Percentiles rank a stretch among this genome's conserved stretches.
These are phyloP conservation scores for Yamadazyma buinensis DNA, from an alignment of 1,139 yeast genomes.

Conservation along the genomic window DNA sequence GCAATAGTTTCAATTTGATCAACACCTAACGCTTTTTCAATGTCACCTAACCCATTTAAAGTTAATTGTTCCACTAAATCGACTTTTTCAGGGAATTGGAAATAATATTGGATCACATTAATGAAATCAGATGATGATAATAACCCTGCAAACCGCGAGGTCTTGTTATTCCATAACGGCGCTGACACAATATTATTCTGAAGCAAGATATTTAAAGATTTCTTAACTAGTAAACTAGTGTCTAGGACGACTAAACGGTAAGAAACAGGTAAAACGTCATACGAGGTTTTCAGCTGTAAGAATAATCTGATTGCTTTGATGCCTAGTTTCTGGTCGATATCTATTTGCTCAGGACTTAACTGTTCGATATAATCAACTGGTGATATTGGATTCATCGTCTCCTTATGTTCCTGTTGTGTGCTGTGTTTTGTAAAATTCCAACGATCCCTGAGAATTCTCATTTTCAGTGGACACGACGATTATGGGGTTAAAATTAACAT, in stretches of 20 bases:
- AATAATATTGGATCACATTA: slow-evolving; percentile 92
- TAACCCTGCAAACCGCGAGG: slow-evolving; percentile 89
- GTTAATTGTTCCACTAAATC: slow-evolving; percentile 87
- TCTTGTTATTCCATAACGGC: slow-evolving; percentile 91
- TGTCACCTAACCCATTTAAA: slow-evolving; percentile 77
- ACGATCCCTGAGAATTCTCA: no score
- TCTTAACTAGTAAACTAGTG: slow-evolving; percentile 84
- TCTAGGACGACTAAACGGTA: slow-evolving; percentile 92
- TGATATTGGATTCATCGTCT: no score
- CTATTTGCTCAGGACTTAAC: slow-evolving; percentile 41
- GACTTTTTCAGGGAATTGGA: slow-evolving; percentile 85
- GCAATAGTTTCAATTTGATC: slow-evolving; percentile 85
- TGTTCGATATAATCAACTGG: slow-evolving; percentile 44
- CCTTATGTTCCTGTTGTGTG: no score
- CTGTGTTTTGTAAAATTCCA: no score
- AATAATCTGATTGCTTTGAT: slow-evolving; percentile 78
- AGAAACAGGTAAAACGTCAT: slow-evolving; percentile 94
- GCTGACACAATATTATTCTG: slow-evolving; percentile 96
- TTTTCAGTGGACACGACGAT: no score
- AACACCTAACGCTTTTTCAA: slow-evolving; percentile 85
- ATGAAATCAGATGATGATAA: slow-evolving; percentile 90
- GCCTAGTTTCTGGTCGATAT: slow-evolving; percentile 62
- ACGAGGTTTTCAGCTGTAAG: slow-evolving; percentile 86
- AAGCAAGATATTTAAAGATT: slow-evolving; percentile 81
- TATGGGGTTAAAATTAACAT: no score